Evolutionary conservation across 371 early-diverging fungal genomes (phyloP).

Genomic region (Haplosporangium sp.): DNA sequence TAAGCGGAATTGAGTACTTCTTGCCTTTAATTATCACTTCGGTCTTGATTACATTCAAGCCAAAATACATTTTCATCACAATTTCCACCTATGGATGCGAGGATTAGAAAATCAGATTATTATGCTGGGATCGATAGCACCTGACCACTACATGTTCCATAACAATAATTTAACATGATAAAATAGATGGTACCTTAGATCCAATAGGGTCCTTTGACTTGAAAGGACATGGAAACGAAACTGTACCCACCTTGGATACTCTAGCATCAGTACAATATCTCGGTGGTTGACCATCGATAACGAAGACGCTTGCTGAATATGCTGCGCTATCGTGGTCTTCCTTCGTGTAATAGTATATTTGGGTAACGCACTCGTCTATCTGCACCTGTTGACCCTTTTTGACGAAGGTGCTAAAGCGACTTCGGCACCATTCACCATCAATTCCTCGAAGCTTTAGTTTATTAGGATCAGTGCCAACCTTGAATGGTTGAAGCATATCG

Average conservation of each 20-base stretch:
- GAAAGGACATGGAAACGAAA: constrained; percentile 20
- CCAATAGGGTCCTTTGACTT: background rate
- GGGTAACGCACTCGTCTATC: constrained; percentile 24
- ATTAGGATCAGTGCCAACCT: constrained; percentile 20
- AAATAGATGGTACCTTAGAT: background rate
- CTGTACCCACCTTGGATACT: constrained; percentile 5
- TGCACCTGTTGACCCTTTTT: constrained; percentile 31
- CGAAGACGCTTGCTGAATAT: constrained; percentile 5
- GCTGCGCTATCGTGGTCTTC: background rate
- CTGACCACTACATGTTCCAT: background rate
- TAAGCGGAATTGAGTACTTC: constrained; percentile 17
- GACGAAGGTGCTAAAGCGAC: constrained; percentile 22
- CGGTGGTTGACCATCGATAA: constrained; percentile 34
- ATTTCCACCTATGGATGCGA: constrained; percentile 5
- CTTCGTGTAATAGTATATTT: background rate
- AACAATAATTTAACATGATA: background rate
- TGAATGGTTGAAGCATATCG: background rate
- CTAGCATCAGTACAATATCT: constrained; percentile 4
- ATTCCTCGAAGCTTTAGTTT: background rate
- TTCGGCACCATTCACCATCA: constrained; percentile 7
- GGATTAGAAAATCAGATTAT: background rate
- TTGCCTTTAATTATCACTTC: constrained; percentile 20
- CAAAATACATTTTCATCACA: constrained; percentile 16
- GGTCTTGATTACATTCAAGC: constrained; percentile 21
- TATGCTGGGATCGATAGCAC: background rate